phyloP scores from a whole-genome alignment of 768 basidiomycete species.

The Dioszegia aurantiaca region DNA sequence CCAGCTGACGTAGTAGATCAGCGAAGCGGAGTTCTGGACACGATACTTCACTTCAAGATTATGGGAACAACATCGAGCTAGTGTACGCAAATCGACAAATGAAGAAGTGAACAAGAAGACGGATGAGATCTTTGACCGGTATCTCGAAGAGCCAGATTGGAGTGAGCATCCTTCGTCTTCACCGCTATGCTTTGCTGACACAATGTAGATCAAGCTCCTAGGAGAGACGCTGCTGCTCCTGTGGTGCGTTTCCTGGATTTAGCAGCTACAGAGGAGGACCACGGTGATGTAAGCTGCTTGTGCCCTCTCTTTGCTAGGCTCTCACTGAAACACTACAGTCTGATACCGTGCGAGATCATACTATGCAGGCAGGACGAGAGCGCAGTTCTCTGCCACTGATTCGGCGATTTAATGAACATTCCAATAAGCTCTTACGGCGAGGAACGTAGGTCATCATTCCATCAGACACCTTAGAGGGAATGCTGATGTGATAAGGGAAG shows the following conservation, averaged over 20 bases:
- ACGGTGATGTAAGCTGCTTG: constrained; percentile 72
- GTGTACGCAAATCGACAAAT: constrained; percentile 77
- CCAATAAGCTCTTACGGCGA: constrained; percentile 69
- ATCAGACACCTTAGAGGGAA: not conserved
- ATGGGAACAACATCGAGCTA: constrained; percentile 91
- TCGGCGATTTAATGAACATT: constrained; percentile 96
- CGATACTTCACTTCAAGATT: constrained; percentile 94
- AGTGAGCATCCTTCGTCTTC: constrained; percentile 57
- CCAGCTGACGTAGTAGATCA: constrained; percentile 59
- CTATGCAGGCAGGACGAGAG: constrained; percentile 93
- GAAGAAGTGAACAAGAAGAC: constrained; percentile 71
- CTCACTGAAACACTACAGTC: constrained; percentile 57
- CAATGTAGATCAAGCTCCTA: constrained; percentile 31
- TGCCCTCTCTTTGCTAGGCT: not conserved
- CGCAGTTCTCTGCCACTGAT: constrained; percentile 85
- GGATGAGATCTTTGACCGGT: constrained; percentile 91
- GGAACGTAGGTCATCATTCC: constrained; percentile 28
- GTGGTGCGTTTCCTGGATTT: constrained; percentile 80
- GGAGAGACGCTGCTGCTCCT: constrained; percentile 18
- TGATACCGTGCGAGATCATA: constrained; percentile 82
- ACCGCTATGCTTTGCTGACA: constrained; percentile 3
- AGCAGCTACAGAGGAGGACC: constrained; percentile 84
- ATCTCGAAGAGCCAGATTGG: constrained; percentile 93
- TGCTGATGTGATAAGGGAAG: not conserved
- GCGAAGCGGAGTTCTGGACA: constrained; percentile 91